Evolutionary conservation across 2,329 filamentous ascomycete species (phyloP).

Genomic region (Neurospora sp.): DNA sequence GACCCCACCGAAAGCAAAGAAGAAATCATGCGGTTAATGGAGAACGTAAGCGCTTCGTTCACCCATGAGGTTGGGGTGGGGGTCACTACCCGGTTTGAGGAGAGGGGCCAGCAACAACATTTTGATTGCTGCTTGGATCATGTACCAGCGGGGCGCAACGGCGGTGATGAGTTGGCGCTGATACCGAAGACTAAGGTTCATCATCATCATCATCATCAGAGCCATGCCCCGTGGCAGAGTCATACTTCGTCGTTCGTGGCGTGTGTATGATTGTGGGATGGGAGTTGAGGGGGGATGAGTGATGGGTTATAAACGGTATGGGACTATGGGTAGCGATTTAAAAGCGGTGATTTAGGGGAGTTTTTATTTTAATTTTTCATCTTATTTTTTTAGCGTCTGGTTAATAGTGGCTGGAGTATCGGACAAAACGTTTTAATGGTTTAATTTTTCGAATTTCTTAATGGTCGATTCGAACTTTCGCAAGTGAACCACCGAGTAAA

Average conservation of each 20-base stretch:
- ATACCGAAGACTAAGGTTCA: constrained; percentile 10
- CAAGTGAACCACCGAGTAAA: not conserved
- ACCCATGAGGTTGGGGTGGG: constrained; percentile 10
- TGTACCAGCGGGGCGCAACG: not conserved
- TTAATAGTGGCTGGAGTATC: not conserved
- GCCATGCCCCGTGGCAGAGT: not conserved
- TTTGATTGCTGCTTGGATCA: not conserved
- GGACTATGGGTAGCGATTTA: not conserved
- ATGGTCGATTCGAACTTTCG: not conserved
- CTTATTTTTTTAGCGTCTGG: too few relatives aligned
- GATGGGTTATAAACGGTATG: not conserved
- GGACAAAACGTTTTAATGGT: not conserved
- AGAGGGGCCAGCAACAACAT: not conserved
- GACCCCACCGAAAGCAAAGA: constrained; percentile 18
- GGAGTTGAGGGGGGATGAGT: not conserved
- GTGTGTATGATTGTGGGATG: not conserved
- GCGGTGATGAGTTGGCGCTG: constrained; percentile 3
- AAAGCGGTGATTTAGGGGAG: not conserved
- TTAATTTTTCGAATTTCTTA: not conserved
- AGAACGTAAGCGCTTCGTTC: constrained; percentile 16
- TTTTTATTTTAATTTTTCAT: too few relatives aligned
- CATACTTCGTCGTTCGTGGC: not conserved
- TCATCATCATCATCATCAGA: not conserved
- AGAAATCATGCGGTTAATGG: constrained; percentile 14
- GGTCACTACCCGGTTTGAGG: not conserved